Evolutionary conservation across 768 basidiomycete species (phyloP), one percentile per base, ranked within the genome.

Genomic region (Suillus placidus): DNA sequence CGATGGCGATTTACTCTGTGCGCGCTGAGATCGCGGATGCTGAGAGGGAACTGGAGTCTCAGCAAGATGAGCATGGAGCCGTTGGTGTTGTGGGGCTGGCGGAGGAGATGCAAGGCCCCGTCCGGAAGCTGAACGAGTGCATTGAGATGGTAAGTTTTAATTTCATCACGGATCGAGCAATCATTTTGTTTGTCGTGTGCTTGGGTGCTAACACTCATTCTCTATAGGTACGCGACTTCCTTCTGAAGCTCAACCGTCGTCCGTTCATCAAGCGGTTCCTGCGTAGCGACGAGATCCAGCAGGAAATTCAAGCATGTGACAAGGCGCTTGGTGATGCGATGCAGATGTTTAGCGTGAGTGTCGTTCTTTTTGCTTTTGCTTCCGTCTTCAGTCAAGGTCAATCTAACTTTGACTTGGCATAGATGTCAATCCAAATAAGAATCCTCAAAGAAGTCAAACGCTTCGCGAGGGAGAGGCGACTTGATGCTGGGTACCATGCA

Each of bases 191-290:
- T 2, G 13, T 16, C 6, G 23, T 20, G 37, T 52, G 20, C 8
- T 38, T 20, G 4, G 23, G 18, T 35, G 42, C 54, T 66, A 23
- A 67, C 4, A 5, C 56, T 18, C 6, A 47, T n/a, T 30, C 32
- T 18, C 35, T 49, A 35, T 55, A 84, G 84, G 83, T 91, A 4
- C 78, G 80, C 47, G 68, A 71, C 2, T 84, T 93, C 68, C 80
- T 92, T 34, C 71, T 80, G 62, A 88, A 86, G 68, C 87, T 92
- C 68, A 78, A 81, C 18, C 80, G 85, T 49, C 80, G 91, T 2
- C 89, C 92, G 0, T 94, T 93, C 78, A 76, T 94, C 67, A 91
- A 92, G 75, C 83, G 91, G 5, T 94, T 91, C 71, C 81, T 94
- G 45, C 87, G 88, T 72, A 85, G 90, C 51, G 88, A 91, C 45